Conservation (phyloP, 1,139 yeast species). For the Eremothecium gossypii region DNA sequence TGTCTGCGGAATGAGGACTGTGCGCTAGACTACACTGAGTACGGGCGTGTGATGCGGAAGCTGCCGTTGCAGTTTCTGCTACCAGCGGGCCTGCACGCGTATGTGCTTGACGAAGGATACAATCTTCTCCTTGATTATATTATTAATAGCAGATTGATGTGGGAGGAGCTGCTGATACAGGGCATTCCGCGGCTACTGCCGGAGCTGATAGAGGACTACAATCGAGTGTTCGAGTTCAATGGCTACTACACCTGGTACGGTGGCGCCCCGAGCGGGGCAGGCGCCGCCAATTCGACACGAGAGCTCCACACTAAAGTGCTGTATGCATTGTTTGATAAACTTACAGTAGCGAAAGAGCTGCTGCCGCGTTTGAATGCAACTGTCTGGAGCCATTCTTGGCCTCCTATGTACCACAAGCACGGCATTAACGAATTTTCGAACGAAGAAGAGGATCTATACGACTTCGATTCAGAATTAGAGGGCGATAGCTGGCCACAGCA, state of each 20-base stretch:
- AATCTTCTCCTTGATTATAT: slow-evolving; percentile 21
- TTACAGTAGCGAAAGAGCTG: slow-evolving; percentile 9
- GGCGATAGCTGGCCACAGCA: slow-evolving; percentile 6
- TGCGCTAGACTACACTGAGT: slow-evolving; percentile 9
- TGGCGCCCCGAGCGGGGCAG: background rate
- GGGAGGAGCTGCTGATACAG: slow-evolving; percentile 7
- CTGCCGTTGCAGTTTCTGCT: slow-evolving; percentile 12
- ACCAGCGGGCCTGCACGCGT: slow-evolving; percentile 9
- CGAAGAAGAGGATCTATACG: slow-evolving; percentile 4
- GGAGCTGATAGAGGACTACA: slow-evolving; percentile 3
- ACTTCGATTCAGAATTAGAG: slow-evolving; percentile 6
- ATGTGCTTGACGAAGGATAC: slow-evolving; percentile 15
- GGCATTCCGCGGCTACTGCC: slow-evolving; percentile 3
- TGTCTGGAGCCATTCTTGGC: slow-evolving; percentile 7
- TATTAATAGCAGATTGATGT: slow-evolving; percentile 9
- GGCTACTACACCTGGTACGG: slow-evolving; percentile 11
- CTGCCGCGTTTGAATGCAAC: slow-evolving; percentile 8
- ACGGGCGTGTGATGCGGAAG: slow-evolving; percentile 11
- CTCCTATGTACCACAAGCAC: background rate
- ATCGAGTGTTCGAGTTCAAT: slow-evolving; percentile 9
- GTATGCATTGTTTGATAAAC: slow-evolving; percentile 8
- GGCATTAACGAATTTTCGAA: background rate
- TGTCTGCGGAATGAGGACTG: slow-evolving; percentile 13
- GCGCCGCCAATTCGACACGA: background rate
- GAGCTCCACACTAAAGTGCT: slow-evolving; percentile 7